Base-by-base conservation (phyloP, 176 grass and related monocot genomes). In the Pontederia paniculata region DNA sequence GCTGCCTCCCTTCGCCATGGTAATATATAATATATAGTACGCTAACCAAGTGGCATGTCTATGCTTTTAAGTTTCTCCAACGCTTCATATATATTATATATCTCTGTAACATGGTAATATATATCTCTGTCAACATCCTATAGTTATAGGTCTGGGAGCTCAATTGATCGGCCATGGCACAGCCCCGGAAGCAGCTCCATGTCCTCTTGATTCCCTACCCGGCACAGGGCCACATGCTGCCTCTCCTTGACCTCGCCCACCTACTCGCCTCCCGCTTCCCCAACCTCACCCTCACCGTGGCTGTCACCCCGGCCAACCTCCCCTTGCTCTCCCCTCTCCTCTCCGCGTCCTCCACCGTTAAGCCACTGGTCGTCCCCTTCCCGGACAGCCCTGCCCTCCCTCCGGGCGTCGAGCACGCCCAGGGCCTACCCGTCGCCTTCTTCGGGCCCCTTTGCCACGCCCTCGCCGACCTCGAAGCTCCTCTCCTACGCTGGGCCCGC, bases 241-340 rank as follows among this genome's bases (percentile, higher is more conserved):
- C 82, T 41, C 78, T 91, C 25, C 73, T 83, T 9, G 82, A 82
- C 60, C 16, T 91, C 17, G 51, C 77, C 13, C 51, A 55, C 9
- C 76, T 74, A 50, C 79, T 93, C 61, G 77, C 82, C 6, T 1
- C 42, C 0, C 82, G 65, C 21, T 31, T 31, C 25, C 25, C 25
- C 2, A 65, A 62, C 21, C 23, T 91, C 54, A 70, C 60, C 73
- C 68, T 86, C 54, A 86, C 88, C 42, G 49, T 91, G 9, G 75
- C 66, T 45, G 60, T 74, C 60, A 80, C 78, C 17, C 74, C 81
- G 0, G 71, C 42, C 16, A 83, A 83, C 72, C 59, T 62, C 7
- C 79, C 60, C 21, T 54, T 79, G 16, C 82, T 85, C 44, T 60
- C 82, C 16, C 72, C 82, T 12, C 78, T 93, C 72, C 82, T 93